Base-by-base conservation (phyloP, 441 rosid genomes). In the Sinapis alba region DNA sequence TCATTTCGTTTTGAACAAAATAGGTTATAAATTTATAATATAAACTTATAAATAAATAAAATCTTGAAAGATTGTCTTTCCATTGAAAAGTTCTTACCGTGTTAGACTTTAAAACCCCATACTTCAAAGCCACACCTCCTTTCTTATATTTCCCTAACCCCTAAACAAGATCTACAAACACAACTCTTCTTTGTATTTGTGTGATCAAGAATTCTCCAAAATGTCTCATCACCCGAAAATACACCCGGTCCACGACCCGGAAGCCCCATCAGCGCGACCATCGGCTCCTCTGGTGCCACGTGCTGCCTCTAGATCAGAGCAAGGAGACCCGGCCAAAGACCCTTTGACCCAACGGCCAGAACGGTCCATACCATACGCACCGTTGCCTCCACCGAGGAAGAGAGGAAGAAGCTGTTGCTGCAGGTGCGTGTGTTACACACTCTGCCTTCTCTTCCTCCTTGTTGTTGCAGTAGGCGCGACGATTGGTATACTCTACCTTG, bases 371-470 rank as follows among this genome's bases (percentile, higher is more conserved):
- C 57, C 62, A 13, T 82, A 67, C 0, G 79, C 59, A 60, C 91
- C 94, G 2, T 90, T 92, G 3, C 9, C 76, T 32, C 76, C 76
- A 0, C 76, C 76, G 4, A 64, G 34, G 73, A 89, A 82, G 80
- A 84, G 68, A 54, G 78, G 83, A 65, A 78, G 97, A 66, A 79
- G 88, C 79, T 82, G 94, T 57, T 83, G 73, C 15, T 95, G 97
- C 83, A 82, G 61, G 56, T 91, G 91, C 83, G 43, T 93, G 26
- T 93, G 97, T 15, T 91, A 93, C 94, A 86, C 94, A 0, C 5
- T 89, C 0, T 78, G 83, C 30, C 50, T 91, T 13, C 68, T 93
- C 62, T 51, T 90, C 18, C 79, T 91, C 62, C 73, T 86, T 4
- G 61, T 91, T 12, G 69, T 92, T 7, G 57, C 68, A 21, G 3